Percentiles rank a stretch among this genome's conserved stretches.
Evolutionary conservation across 345 rosid species (phyloP).

Genomic region (Eucalyptus globulus): DNA sequence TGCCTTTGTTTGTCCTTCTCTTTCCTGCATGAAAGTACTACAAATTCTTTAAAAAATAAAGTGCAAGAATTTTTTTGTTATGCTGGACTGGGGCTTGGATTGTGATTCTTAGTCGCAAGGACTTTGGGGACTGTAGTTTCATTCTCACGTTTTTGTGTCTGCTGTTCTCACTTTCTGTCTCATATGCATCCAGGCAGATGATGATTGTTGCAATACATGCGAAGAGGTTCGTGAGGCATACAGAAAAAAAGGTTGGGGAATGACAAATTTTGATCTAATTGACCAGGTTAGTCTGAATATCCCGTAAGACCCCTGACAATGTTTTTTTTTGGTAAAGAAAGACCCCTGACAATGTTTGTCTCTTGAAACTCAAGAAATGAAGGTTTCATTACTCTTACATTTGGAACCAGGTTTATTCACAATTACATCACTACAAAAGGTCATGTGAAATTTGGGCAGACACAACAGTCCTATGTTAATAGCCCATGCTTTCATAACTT

Average conservation of each 20-base stretch:
- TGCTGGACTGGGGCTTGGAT: background rate
- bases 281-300: slow-evolving; percentile 45
- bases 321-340: background rate
- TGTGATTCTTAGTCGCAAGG: background rate
- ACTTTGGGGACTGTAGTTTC: background rate
- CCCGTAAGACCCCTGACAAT: background rate
- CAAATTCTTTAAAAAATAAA: background rate
- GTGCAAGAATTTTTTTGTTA: background rate
- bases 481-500: background rate
- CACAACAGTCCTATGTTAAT: background rate
- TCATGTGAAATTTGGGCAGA: background rate
- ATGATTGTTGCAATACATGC: slow-evolving; percentile 73
- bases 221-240: slow-evolving; percentile 94
- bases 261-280: slow-evolving; percentile 55
- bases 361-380: background rate
- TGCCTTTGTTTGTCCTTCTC: background rate
- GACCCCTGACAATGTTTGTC: background rate
- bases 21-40: background rate
- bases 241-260: slow-evolving; percentile 75
- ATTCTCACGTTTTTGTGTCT: background rate
- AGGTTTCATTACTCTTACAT: background rate
- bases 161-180: background rate
- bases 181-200: slow-evolving; percentile 43
- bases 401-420: background rate
- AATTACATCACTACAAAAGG: background rate